phyloP scores from a whole-genome alignment of 202 grass and related monocot genomes.

The Carex sylvatica region DNA sequence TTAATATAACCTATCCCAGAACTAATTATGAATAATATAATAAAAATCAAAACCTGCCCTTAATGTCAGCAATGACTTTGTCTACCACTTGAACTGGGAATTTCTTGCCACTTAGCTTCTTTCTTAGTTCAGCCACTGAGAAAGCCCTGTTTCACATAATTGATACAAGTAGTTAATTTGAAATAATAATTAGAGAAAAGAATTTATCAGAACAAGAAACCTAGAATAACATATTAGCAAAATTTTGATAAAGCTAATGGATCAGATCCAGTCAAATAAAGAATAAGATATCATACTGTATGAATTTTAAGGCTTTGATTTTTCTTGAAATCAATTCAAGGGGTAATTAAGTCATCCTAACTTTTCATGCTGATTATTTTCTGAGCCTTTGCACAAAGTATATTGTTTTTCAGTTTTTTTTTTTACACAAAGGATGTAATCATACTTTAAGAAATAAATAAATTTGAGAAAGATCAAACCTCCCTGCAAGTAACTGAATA shows the following conservation, averaged over 20 bases:
- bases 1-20: neutral
- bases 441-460: conserved; percentile 12
- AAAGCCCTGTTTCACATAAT: conserved; percentile 51
- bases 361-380: neutral
- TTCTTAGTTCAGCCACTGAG: conserved; percentile 74
- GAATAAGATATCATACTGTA: neutral
- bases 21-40: neutral
- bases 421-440: neutral
- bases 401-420: neutral
- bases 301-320: neutral
- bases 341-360: neutral
- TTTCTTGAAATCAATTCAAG: neutral
- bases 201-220: neutral
- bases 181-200: neutral
- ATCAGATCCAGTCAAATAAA: neutral
- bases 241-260: conserved; percentile 5
- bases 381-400: neutral
- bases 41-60: conserved; percentile 47
- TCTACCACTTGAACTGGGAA: conserved; percentile 54
- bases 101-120: conserved; percentile 72
- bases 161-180: neutral
- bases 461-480: conserved; percentile 29
- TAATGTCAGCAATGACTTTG: conserved; percentile 53
- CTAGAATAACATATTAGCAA: conserved; percentile 5
- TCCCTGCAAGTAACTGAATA: conserved; percentile 69